These are phyloP conservation scores for Lactifluus hygrophoroides DNA, from an alignment of 768 basidiomycete species.

Conservation along the genomic window DNA sequence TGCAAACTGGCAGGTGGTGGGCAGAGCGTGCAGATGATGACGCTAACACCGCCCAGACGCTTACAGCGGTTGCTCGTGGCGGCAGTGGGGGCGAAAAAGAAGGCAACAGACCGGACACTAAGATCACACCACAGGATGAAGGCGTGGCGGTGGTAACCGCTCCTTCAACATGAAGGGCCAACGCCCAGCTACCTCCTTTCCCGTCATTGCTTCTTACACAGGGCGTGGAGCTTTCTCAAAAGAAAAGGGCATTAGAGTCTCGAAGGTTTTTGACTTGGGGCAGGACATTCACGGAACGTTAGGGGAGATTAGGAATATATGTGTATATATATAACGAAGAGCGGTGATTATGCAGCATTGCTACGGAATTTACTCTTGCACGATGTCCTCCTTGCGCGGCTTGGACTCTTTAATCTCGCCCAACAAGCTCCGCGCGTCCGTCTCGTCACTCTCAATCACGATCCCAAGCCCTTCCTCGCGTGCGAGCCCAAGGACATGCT, in stretches of 20 bases:
- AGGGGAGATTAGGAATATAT: background rate
- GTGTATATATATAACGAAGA: background rate
- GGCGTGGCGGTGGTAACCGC: background rate
- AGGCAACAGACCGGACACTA: background rate
- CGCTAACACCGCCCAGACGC: slow-evolving; percentile 32
- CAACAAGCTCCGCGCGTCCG: slow-evolving; percentile 72
- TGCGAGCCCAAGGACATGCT: slow-evolving; percentile 86
- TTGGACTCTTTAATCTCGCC: slow-evolving; percentile 63
- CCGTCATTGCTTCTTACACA: background rate
- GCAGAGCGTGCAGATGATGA: slow-evolving; percentile 65
- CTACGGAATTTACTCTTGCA: slow-evolving; percentile 44
- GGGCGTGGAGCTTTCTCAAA: background rate
- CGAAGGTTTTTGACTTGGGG: background rate
- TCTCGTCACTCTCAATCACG: slow-evolving; percentile 78
- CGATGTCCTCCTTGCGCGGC: slow-evolving; percentile 95
- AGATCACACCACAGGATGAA: background rate
- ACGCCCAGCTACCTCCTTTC: background rate
- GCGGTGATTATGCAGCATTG: slow-evolving; percentile 9
- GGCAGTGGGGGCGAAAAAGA: background rate
- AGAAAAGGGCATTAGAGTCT: background rate
- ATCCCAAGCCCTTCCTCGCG: slow-evolving; percentile 78
- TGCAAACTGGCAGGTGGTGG: slow-evolving; percentile 83
- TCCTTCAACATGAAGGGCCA: background rate
- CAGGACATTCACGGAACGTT: background rate
- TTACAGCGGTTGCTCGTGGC: background rate